Conservation (phyloP, 768 basidiomycete species). For the Leucocoprinus leucothites region DNA sequence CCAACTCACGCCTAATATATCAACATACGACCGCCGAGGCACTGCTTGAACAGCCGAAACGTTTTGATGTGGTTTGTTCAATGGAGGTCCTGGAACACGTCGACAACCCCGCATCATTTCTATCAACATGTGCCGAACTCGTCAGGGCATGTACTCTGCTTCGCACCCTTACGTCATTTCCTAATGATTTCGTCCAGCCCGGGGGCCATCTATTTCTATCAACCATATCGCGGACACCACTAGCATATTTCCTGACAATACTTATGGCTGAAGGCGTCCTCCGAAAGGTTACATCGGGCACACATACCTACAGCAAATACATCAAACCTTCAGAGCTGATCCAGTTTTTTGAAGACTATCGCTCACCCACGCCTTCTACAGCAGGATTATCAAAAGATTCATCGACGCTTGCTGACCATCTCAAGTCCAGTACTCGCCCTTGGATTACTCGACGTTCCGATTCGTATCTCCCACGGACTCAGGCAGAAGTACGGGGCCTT, state of each 20-base stretch:
- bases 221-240: conserved; percentile 78
- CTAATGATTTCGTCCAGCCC: conserved; percentile 49
- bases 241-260: conserved; percentile 49
- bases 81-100: conserved; percentile 99
- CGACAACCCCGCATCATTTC: conserved; percentile 83
- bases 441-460: conserved; percentile 56
- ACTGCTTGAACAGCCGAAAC: conserved; percentile 57
- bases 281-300: conserved; percentile 77
- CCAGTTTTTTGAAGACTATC: conserved; percentile 71
- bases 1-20: conserved; percentile 51
- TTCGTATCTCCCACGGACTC: conserved; percentile 51
- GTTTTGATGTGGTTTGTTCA: conserved; percentile 91
- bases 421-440: conserved; percentile 24
- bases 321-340: conserved; percentile 84
- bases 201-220: conserved; percentile 95
- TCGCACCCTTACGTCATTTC: background rate
- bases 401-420: conserved; percentile 9
- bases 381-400: conserved; percentile 8
- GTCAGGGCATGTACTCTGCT: conserved; percentile 66
- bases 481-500: conserved; percentile 80
- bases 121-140: conserved; percentile 76
- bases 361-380: conserved; percentile 19
- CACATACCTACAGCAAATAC: conserved; percentile 90
- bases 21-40: conserved; percentile 72
- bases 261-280: conserved; percentile 79